Percentiles rank a stretch among this genome's conserved stretches.
Conservation (phyloP, 2,329 filamentous ascomycete species). For the Thermomyces lanuginosus region DNA sequence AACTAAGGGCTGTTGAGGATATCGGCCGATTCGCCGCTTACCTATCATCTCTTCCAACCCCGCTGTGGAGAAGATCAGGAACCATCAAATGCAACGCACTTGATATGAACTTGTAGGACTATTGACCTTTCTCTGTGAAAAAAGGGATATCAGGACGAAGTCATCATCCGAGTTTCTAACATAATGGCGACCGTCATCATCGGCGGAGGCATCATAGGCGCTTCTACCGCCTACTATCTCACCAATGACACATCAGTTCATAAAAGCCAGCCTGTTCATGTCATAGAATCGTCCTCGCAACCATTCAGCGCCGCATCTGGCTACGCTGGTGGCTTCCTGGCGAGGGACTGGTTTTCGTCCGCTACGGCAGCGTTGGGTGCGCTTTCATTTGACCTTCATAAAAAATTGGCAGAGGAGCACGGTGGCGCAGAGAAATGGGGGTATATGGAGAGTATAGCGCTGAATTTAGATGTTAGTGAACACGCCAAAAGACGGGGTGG, state of each 20-base stretch:
- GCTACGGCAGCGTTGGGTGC: constrained; percentile 42
- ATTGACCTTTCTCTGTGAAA: too few relatives aligned
- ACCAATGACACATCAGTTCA: constrained; percentile 24
- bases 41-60: constrained; percentile 3
- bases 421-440: constrained; percentile 44
- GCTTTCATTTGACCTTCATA: constrained; percentile 55
- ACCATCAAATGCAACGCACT: too few relatives aligned
- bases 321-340: constrained; percentile 57
- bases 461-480: constrained; percentile 34
- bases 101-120: neutral
- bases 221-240: constrained; percentile 58
- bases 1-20: too few relatives aligned
- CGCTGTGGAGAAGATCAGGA: constrained; percentile 6
- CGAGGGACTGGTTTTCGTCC: constrained; percentile 53
- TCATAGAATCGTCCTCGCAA: constrained; percentile 41
- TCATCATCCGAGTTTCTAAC: constrained; percentile 11
- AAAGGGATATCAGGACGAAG: too few relatives aligned
- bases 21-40: too few relatives aligned
- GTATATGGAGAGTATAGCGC: constrained; percentile 41
- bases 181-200: constrained; percentile 45
- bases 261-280: constrained; percentile 31
- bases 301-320: constrained; percentile 62
- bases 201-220: constrained; percentile 54
- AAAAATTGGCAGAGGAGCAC: constrained; percentile 43
- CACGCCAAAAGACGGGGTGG: constrained; percentile 21